phyloP scores from a whole-genome alignment of 2,329 filamentous ascomycete genomes.

The Xylaria sp. region DNA sequence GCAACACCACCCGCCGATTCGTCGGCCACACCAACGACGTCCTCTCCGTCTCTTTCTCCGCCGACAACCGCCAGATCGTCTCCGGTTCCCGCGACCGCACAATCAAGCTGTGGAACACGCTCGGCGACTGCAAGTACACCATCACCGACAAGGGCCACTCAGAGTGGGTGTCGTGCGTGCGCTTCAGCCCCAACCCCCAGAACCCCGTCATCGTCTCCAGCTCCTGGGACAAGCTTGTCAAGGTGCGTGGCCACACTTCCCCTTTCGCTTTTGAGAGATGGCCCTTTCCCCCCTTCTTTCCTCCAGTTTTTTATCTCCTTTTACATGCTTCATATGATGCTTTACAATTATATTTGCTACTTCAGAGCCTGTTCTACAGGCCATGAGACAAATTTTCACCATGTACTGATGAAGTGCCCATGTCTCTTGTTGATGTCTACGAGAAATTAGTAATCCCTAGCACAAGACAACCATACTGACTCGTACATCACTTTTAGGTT shows the following conservation, averaged over 20 bases:
- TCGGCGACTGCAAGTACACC: slow-evolving; percentile 99
- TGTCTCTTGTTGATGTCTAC: slow-evolving; percentile 13
- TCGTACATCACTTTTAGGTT: slow-evolving; percentile 69
- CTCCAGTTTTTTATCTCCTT: too few species aligned
- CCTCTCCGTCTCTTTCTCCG: slow-evolving; percentile 99
- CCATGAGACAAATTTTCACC: slow-evolving; percentile 99
- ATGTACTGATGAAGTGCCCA: slow-evolving; percentile 74
- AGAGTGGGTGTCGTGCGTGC: slow-evolving; percentile 99
- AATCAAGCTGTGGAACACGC: slow-evolving; percentile 99
- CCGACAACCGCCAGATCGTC: slow-evolving; percentile 99
- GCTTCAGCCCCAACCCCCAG: slow-evolving; percentile 99
- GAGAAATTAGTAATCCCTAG: neutral
- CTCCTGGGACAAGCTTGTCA: slow-evolving; percentile 99
- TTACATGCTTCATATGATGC: slow-evolving; percentile 78
- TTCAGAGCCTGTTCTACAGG: slow-evolving; percentile 90
- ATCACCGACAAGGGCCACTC: slow-evolving; percentile 99
- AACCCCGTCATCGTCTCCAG: slow-evolving; percentile 99
- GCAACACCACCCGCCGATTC: slow-evolving; percentile 96
- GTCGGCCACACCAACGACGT: slow-evolving; percentile 99
- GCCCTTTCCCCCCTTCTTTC: neutral
- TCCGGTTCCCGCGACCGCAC: slow-evolving; percentile 97
- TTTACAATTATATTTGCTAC: slow-evolving; percentile 99
- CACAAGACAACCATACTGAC: slow-evolving; percentile 43
- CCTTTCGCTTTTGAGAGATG: slow-evolving; percentile 23
- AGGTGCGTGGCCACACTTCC: slow-evolving; percentile 74